Evolutionary conservation across 257 asterid species (phyloP).

Genomic region (Nicotiana undulata): DNA sequence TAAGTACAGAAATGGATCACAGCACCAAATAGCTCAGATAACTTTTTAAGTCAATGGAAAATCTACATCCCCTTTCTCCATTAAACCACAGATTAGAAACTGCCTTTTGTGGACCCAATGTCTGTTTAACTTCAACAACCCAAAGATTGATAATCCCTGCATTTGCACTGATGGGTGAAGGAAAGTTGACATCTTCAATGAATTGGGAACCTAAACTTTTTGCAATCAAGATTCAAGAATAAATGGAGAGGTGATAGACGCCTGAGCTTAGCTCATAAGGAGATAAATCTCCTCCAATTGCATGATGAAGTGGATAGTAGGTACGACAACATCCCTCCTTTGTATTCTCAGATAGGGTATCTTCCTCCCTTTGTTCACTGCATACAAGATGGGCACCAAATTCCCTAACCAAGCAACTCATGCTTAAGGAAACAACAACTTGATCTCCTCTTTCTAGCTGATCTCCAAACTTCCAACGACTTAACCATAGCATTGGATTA

Average conservation of each 20-base stretch:
- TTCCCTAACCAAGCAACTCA: not conserved
- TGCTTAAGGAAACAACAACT: not conserved
- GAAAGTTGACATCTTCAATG: not conserved
- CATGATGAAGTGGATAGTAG: not conserved
- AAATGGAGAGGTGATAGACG: constrained; percentile 7
- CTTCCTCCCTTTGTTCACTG: not conserved
- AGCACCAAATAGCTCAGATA: not conserved
- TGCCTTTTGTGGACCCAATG: not conserved
- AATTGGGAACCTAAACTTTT: not conserved
- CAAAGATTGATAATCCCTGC: not conserved
- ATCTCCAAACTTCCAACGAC: constrained; percentile 4
- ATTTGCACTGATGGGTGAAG: not conserved
- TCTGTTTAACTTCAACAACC: not conserved
- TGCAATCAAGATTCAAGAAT: not conserved
- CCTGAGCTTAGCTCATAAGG: constrained; percentile 4
- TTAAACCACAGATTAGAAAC: not conserved
- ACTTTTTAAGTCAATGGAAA: not conserved
- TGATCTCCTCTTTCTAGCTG: constrained; percentile 8
- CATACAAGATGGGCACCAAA: not conserved
- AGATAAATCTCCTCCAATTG: constrained; percentile 8
- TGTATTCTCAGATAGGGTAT: not conserved
- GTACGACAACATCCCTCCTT: not conserved
- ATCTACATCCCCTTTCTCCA: not conserved
- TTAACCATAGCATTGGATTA: constrained; percentile 9
- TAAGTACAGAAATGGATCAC: too few species aligned